Conservation (phyloP, 129 eudicot species). For the Flaveria bidentis region DNA sequence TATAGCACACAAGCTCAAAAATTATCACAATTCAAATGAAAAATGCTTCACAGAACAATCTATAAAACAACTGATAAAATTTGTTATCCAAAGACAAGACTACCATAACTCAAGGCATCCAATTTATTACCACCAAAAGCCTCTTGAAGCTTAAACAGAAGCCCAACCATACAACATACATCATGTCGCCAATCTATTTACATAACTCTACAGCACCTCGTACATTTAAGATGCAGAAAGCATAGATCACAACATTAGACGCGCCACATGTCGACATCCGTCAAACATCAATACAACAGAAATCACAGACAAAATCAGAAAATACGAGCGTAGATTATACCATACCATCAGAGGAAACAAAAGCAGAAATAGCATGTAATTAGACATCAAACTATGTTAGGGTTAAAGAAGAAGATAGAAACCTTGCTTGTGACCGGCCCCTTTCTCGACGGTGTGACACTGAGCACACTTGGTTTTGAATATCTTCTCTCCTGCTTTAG, state of each 20-base stretch:
- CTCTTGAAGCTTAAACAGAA: not conserved
- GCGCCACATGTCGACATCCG: no score
- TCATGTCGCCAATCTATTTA: not conserved
- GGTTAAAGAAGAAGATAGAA: not conserved
- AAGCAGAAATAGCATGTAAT: not conserved
- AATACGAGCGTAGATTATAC: no score
- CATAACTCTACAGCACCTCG: not conserved
- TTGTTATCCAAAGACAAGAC: no score
- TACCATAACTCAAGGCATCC: no score
- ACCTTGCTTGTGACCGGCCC: conserved; percentile 92
- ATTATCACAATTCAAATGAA: no score
- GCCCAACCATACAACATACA: not conserved
- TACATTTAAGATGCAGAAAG: not conserved
- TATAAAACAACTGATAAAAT: no score
- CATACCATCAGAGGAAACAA: no score
- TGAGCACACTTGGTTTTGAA: conserved; percentile 87
- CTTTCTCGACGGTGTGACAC: conserved; percentile 81
- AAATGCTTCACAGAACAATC: no score
- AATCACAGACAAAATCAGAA: no score
- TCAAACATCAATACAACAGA: no score
- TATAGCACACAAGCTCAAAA: not conserved
- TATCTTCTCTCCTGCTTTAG: conserved; percentile 67
- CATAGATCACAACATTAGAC: not conserved
- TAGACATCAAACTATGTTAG: not conserved
- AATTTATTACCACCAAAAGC: no score